These are phyloP conservation scores for Afroboletus lepidellus DNA, from an alignment of 1,284 basidiomycete genomes.

Conservation along the genomic window DNA sequence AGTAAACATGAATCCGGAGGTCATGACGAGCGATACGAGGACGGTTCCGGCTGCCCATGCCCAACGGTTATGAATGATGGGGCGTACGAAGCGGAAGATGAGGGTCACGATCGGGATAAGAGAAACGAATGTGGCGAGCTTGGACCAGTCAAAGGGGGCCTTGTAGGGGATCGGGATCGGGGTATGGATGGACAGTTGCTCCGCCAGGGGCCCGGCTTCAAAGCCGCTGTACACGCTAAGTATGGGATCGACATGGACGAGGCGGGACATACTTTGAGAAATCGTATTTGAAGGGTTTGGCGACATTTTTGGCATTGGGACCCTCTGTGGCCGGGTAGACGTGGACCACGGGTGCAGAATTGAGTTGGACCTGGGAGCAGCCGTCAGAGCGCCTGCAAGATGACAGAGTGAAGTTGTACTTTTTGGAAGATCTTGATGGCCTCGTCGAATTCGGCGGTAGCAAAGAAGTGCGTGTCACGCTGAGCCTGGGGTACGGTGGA, in stretches of 20 bases:
- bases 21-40: constrained; percentile 77
- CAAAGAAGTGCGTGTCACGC: constrained; percentile 86
- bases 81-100: constrained; percentile 60
- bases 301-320: constrained; percentile 53
- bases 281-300: constrained; percentile 71
- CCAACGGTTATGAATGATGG: constrained; percentile 77
- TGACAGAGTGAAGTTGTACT: constrained; percentile 40
- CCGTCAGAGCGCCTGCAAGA: constrained; percentile 10
- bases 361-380: constrained; percentile 53
- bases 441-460: constrained; percentile 83
- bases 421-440: constrained; percentile 76
- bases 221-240: constrained; percentile 66
- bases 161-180: constrained; percentile 73
- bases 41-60: constrained; percentile 72
- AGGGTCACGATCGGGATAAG: constrained; percentile 46
- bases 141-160: constrained; percentile 68
- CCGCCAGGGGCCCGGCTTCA: constrained; percentile 72
- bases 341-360: constrained; percentile 81
- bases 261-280: constrained; percentile 60
- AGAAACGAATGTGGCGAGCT: constrained; percentile 45
- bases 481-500: constrained; percentile 53
- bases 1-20: constrained; percentile 95
- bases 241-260: constrained; percentile 1
- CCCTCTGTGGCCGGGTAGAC: constrained; percentile 77
- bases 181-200: constrained; percentile 70